Evolutionary conservation across 2,329 filamentous ascomycete genomes (phyloP), one percentile per base, ranked within the genome.

Genomic region (Laburnicola sp.): DNA sequence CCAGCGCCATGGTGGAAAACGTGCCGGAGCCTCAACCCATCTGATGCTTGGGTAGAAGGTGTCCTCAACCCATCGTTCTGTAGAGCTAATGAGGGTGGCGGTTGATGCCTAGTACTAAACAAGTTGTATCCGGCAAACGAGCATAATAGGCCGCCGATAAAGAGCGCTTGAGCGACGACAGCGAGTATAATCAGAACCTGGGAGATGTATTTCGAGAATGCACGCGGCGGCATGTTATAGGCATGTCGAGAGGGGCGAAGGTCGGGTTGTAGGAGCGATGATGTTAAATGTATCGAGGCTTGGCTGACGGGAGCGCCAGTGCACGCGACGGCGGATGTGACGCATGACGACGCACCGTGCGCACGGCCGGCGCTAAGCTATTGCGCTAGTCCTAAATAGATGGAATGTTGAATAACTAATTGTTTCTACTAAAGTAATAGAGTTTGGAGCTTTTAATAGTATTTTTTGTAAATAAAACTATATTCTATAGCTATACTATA

Each of bases 1-100:
- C 69, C 69, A 50, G 64, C 68, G 32, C 68, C 67, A 62, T 71
- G 68, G 46, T 72, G 67, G 26, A 68, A 57, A 6, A 72, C 48
- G 40, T 72, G 67, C 45, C 69, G 62, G 35, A 72, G 50, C n/a
- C 49, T 61, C 16, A 71, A 46, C 16, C 55, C 60, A 40, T 56
- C 41, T 11, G 43, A 31, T 32, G 5, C 28, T 31, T 26, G 31
- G 26, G 9, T 31, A 22, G 32, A 21, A 27, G 32, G n/a, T 32
- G 16, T 22, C 6, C 37, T 46, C 41, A 46, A 34, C 23, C 36
- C 41, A 42, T 49, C n/a, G 16, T 41, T 30, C 4, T 40, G 36
- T 31, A n/a, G 9, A 26, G 31, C 31, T 37, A 11, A 23, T 27
- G 45, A 34, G 22, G 42, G 45, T 46, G 51, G 45, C 49, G 49